These are phyloP conservation scores for Cyclanthera cordifolia DNA, from an alignment of 306 rosid species.

Conservation along the genomic window DNA sequence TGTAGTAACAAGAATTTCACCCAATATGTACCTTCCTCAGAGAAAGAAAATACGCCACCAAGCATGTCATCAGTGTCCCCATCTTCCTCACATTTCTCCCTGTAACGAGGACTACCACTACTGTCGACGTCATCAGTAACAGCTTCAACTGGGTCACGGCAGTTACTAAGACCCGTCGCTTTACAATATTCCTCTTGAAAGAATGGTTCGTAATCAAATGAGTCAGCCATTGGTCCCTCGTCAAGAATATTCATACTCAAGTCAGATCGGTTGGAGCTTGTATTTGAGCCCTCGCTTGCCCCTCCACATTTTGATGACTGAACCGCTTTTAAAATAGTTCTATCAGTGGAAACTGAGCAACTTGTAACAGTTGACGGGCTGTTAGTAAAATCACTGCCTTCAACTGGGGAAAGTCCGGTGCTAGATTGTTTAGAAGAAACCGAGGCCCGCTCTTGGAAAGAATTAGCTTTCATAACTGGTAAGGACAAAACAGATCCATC, in stretches of 20 bases:
- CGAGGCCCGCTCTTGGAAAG: conserved; percentile 25
- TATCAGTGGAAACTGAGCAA: conserved; percentile 29
- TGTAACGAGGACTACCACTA: conserved; percentile 46
- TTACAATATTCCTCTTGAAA: conserved; percentile 76
- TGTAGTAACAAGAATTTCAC: not conserved
- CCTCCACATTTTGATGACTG: conserved; percentile 33
- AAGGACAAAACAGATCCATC: conserved; percentile 29
- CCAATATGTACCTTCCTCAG: conserved; percentile 60
- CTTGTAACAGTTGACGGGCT: conserved; percentile 26
- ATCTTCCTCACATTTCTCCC: conserved; percentile 69
- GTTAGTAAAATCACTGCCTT: conserved; percentile 19
- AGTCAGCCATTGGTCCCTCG: conserved; percentile 49
- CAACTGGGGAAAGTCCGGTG: conserved; percentile 22
- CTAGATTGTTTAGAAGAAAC: conserved; percentile 25
- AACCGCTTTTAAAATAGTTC: conserved; percentile 32
- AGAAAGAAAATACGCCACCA: conserved; percentile 77
- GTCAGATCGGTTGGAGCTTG: conserved; percentile 48
- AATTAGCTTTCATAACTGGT: conserved; percentile 23
- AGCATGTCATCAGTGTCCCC: conserved; percentile 66
- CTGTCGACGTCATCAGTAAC: conserved; percentile 57
- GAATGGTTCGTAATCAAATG: conserved; percentile 53
- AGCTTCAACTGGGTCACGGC: conserved; percentile 32
- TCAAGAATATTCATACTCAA: conserved; percentile 43
- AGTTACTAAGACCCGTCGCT: conserved; percentile 34
- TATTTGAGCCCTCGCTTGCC: conserved; percentile 38